phyloP scores from a whole-genome alignment of 306 rosid species.

The Castanea mollissima region DNA sequence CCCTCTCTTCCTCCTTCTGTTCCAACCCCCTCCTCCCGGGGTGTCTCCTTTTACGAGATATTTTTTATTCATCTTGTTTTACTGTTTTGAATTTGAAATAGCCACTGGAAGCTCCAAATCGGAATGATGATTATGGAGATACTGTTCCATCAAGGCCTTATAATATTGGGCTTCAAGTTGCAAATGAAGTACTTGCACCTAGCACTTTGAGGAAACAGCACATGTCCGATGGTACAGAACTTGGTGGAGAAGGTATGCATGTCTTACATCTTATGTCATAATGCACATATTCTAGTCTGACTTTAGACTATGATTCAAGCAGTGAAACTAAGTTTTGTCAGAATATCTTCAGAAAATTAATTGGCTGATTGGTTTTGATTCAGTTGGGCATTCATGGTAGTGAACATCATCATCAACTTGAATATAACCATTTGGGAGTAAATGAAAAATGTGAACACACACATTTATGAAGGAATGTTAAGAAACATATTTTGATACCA shows the following conservation, averaged over 20 bases:
- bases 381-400: neutral
- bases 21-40: neutral
- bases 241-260: constrained; percentile 62
- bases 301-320: constrained; percentile 8
- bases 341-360: neutral
- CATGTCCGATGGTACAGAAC: constrained; percentile 37
- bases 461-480: neutral
- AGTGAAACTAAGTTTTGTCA: neutral
- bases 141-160: constrained; percentile 79
- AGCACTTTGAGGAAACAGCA: constrained; percentile 49
- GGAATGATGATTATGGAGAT: constrained; percentile 81
- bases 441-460: neutral
- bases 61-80: neutral
- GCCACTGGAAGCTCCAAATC: constrained; percentile 41
- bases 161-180: constrained; percentile 43
- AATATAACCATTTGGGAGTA: neutral
- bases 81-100: constrained; percentile 40
- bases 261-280: constrained; percentile 18
- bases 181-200: constrained; percentile 42
- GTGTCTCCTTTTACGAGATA: neutral
- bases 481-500: neutral
- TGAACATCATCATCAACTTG: neutral
- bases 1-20: neutral
- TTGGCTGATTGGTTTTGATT: neutral
- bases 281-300: constrained; percentile 10